Conservation (phyloP, 2,329 filamentous ascomycete genomes). For the Ophiostoma piceae region DNA sequence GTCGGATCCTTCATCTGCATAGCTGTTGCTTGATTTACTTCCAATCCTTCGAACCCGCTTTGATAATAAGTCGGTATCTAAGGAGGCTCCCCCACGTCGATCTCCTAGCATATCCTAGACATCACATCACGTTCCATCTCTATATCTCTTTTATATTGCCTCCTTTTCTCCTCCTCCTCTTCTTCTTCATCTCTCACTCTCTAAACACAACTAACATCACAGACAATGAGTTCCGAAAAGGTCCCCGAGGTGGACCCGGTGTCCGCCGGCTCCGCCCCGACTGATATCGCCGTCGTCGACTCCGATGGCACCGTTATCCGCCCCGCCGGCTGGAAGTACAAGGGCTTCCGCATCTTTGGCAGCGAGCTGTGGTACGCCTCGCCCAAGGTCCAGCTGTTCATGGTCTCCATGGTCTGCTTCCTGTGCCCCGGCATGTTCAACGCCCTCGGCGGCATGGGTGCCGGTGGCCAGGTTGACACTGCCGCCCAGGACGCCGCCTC, state of each 20-base stretch:
- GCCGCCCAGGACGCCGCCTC: conserved; percentile 33
- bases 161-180: neutral
- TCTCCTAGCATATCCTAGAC: neutral
- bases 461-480: conserved; percentile 29
- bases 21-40: neutral
- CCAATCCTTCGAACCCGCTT: conserved; percentile 2
- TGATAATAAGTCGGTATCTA: neutral
- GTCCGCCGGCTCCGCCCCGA: neutral
- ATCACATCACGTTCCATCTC: neutral
- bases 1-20: neutral
- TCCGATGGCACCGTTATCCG: conserved; percentile 30
- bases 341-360: conserved; percentile 50
- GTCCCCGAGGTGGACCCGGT: conserved; percentile 20
- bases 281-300: conserved; percentile 17
- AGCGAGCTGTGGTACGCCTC: conserved; percentile 65
- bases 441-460: conserved; percentile 31
- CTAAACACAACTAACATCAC: neutral
- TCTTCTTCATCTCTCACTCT: too few species aligned
- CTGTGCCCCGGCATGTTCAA: conserved; percentile 37
- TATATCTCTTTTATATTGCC: neutral
- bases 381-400: conserved; percentile 63
- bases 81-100: neutral
- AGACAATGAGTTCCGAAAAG: conserved; percentile 24
- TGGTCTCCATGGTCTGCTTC: conserved; percentile 65
- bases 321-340: conserved; percentile 63